phyloP scores from a whole-genome alignment of 371 early-diverging fungal genomes.

The Rozella allomycis region DNA sequence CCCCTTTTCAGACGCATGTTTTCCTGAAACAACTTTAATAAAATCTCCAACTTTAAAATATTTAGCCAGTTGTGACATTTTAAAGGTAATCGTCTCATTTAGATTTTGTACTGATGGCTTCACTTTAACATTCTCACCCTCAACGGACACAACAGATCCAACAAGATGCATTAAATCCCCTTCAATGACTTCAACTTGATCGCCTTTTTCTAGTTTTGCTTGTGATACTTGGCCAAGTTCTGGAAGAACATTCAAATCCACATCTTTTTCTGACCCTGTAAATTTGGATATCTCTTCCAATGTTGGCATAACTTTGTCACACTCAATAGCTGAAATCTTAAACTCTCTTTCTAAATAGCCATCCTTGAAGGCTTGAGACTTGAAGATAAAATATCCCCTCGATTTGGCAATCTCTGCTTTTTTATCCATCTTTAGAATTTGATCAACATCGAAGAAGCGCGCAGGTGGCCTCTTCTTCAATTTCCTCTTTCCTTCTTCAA shows the following conservation, averaged over 20 bases:
- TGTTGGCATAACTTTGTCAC: slow-evolving; percentile 61
- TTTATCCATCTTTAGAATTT: slow-evolving; percentile 37
- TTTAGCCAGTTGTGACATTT: slow-evolving; percentile 51
- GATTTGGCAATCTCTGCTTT: slow-evolving; percentile 12
- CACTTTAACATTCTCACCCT: slow-evolving; percentile 18
- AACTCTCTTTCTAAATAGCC: slow-evolving; percentile 79
- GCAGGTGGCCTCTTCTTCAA: slow-evolving; percentile 6
- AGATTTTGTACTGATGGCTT: slow-evolving; percentile 28
- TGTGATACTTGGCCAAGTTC: too few relatives aligned
- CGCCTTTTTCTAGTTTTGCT: slow-evolving; percentile 57
- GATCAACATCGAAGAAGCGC: slow-evolving; percentile 12
- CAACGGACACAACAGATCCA: slow-evolving; percentile 51
- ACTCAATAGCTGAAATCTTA: slow-evolving; percentile 48
- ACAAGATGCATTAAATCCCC: slow-evolving; percentile 67
- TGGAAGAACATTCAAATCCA: too few relatives aligned
- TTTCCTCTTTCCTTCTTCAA: slow-evolving; percentile 5
- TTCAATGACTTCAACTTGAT: slow-evolving; percentile 63
- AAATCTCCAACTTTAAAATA: slow-evolving; percentile 72
- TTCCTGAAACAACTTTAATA: slow-evolving; percentile 76
- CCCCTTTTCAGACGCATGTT: slow-evolving; percentile 66
- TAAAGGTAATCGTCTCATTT: slow-evolving; percentile 9
- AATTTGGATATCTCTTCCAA: slow-evolving; percentile 81
- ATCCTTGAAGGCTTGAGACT: slow-evolving; percentile 25
- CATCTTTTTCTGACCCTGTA: too few relatives aligned
- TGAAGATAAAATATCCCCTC: slow-evolving; percentile 3